Conservation (phyloP, 441 rosid genomes). For the Pelargonium cotyledonis region DNA sequence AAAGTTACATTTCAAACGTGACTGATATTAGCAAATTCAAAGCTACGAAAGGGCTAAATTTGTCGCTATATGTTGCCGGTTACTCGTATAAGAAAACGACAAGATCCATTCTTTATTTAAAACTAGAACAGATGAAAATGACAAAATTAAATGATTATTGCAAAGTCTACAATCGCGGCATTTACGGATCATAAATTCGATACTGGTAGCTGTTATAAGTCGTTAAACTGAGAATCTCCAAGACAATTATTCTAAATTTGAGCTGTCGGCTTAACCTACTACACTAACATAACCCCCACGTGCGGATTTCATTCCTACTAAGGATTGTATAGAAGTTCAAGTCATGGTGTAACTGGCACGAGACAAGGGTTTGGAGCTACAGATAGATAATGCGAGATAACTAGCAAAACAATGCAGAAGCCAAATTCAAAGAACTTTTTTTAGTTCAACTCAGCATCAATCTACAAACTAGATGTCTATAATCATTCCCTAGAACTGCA, state of each 20-base stretch:
- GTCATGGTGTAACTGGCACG: background rate
- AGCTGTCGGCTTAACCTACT: background rate
- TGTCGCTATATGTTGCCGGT: background rate
- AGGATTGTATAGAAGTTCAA: no score
- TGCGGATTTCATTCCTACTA: no score
- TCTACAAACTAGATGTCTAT: no score
- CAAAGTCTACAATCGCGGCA: background rate
- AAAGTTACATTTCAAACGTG: background rate
- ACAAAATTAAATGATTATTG: background rate
- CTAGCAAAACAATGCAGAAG: background rate
- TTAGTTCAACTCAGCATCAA: no score
- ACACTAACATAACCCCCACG: background rate
- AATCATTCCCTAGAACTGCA: background rate
- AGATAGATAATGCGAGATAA: background rate
- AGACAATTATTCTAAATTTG: background rate
- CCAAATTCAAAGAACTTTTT: background rate
- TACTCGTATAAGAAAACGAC: background rate
- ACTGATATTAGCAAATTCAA: background rate
- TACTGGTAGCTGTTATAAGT: background rate
- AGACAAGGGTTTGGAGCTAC: background rate
- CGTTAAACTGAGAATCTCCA: background rate
- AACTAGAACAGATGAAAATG: background rate
- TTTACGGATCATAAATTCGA: background rate
- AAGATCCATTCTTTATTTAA: background rate
- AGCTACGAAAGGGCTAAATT: background rate